phyloP scores from a whole-genome alignment of 768 basidiomycete species.

The Kwoniella botswanensis region DNA sequence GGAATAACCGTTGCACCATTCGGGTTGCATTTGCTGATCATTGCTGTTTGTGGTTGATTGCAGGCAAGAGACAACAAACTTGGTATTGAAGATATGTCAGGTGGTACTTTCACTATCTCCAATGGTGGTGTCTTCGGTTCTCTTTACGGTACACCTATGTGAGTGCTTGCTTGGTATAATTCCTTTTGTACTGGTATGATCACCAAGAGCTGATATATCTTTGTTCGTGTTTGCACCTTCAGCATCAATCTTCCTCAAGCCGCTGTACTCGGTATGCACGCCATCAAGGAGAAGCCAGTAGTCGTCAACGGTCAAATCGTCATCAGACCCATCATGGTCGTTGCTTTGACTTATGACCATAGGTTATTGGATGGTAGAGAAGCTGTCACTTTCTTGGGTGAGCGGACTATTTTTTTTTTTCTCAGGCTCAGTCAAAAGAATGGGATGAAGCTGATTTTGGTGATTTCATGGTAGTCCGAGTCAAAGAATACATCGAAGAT shows the following conservation, averaged over 20 bases:
- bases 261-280: slow-evolving; percentile 95
- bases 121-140: slow-evolving; percentile 99
- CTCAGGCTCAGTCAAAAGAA: not conserved
- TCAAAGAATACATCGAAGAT: slow-evolving; percentile 93
- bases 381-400: slow-evolving; percentile 95
- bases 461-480: slow-evolving; percentile 66
- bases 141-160: slow-evolving; percentile 94
- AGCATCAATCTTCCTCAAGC: slow-evolving; percentile 91
- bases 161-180: slow-evolving; percentile 18
- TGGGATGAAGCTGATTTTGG: not conserved
- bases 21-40: not conserved
- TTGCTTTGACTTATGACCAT: slow-evolving; percentile 91
- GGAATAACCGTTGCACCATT: not conserved
- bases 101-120: slow-evolving; percentile 98
- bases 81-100: slow-evolving; percentile 96
- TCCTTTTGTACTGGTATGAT: no score
- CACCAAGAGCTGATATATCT: not conserved
- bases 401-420: slow-evolving; percentile 47
- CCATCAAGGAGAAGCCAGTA: slow-evolving; percentile 87
- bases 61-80: slow-evolving; percentile 88
- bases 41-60: not conserved
- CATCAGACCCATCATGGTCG: slow-evolving; percentile 87
- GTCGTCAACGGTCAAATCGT: slow-evolving; percentile 95
- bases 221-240: not conserved
- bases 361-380: slow-evolving; percentile 93